These are phyloP conservation scores for Dichotomopilus funicola DNA, from an alignment of 2,329 filamentous ascomycete genomes.

Conservation along the genomic window DNA sequence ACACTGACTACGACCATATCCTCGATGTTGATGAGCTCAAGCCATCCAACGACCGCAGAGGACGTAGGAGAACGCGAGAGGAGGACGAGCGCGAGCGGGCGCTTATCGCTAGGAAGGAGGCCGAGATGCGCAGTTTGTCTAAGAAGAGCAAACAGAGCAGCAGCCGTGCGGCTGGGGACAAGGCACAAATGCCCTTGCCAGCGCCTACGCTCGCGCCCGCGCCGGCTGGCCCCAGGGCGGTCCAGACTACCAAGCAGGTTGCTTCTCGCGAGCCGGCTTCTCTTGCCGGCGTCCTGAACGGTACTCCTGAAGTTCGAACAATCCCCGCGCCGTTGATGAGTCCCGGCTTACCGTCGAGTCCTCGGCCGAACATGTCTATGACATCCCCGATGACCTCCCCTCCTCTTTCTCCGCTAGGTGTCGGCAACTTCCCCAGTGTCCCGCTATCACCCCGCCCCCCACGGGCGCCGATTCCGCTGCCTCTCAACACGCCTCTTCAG, in stretches of 20 bases:
- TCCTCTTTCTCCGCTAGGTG: slow-evolving; percentile 60
- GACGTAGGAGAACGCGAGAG: slow-evolving; percentile 75
- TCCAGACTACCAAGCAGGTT: slow-evolving; percentile 26
- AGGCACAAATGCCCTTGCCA: slow-evolving; percentile 31
- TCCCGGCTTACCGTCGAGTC: slow-evolving; percentile 54
- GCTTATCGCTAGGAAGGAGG: slow-evolving; percentile 57
- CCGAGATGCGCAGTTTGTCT: slow-evolving; percentile 64
- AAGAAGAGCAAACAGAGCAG: slow-evolving; percentile 60
- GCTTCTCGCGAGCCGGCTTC: slow-evolving; percentile 39
- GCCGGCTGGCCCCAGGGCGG: slow-evolving; percentile 34
- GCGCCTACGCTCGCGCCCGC: slow-evolving; percentile 21
- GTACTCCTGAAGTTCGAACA: slow-evolving; percentile 21
- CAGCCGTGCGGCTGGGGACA: slow-evolving; percentile 43
- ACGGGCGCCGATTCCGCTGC: slow-evolving; percentile 65
- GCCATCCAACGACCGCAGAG: slow-evolving; percentile 50
- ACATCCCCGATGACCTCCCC: slow-evolving; percentile 53
- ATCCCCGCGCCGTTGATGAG: slow-evolving; percentile 45
- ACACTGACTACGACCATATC: slow-evolving; percentile 78
- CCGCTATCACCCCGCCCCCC: slow-evolving; percentile 65
- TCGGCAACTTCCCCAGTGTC: slow-evolving; percentile 16
- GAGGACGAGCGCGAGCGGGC: slow-evolving; percentile 80
- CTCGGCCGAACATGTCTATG: slow-evolving; percentile 46
- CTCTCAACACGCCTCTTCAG: slow-evolving; percentile 60
- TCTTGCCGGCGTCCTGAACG: slow-evolving; percentile 46
- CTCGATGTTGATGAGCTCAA: slow-evolving; percentile 61